phyloP scores from a whole-genome alignment of 164 flowering plant genomes.

The Piper longum region DNA sequence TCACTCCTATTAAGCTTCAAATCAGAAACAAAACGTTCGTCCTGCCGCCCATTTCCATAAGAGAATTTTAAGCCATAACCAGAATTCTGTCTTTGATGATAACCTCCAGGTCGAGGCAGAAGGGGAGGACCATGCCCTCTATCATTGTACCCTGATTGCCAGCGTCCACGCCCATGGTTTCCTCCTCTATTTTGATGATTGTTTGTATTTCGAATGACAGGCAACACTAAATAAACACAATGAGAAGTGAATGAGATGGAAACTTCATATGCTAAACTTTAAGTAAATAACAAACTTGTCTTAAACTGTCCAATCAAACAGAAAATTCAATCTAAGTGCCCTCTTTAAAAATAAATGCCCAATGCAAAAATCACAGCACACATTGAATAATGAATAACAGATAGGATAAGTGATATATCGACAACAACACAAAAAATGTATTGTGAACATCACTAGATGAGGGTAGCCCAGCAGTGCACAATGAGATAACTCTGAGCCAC shows the following conservation, averaged over 20 bases:
- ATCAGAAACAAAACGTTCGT: constrained; percentile 90
- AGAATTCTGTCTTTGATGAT: constrained; percentile 48
- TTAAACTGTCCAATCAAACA: background rate
- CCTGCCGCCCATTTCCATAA: constrained; percentile 36
- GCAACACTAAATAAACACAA: constrained; percentile 39
- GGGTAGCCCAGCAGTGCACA: too few relatives aligned
- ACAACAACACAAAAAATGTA: too few relatives aligned
- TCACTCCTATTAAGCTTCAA: constrained; percentile 77
- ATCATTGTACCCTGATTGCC: constrained; percentile 38
- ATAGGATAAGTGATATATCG: too few relatives aligned
- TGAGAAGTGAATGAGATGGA: background rate
- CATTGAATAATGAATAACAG: too few relatives aligned
- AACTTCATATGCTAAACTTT: background rate
- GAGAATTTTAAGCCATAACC: constrained; percentile 40
- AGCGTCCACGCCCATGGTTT: constrained; percentile 65
- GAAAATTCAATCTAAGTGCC: background rate
- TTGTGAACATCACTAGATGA: too few relatives aligned
- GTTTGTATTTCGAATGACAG: constrained; percentile 36
- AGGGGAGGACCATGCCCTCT: constrained; percentile 62
- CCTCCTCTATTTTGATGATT: constrained; percentile 42
- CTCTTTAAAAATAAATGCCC: background rate
- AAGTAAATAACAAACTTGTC: constrained; percentile 1
- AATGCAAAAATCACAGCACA: too few relatives aligned
- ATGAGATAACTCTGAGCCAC: too few relatives aligned
- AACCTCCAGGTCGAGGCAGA: constrained; percentile 79